phyloP scores from a whole-genome alignment of 163 green algal genomes.

The Scenedesmus sp. region DNA sequence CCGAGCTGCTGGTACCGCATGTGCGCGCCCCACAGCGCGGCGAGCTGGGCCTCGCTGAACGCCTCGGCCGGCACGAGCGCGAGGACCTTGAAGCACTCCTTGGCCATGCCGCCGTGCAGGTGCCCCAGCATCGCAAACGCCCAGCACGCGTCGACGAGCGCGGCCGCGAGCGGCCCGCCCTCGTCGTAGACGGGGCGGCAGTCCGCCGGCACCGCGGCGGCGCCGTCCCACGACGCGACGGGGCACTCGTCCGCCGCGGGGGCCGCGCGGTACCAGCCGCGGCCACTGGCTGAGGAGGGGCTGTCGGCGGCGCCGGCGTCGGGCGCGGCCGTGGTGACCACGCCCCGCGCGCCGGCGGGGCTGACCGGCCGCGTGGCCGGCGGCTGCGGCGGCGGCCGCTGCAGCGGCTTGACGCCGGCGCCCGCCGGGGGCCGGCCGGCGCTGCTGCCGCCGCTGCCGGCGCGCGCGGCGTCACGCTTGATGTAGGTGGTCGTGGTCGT shows the following conservation, averaged over 20 bases:
- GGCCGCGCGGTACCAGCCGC: constrained; percentile 5
- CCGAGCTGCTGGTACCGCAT: constrained; percentile 38
- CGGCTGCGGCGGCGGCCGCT: neutral
- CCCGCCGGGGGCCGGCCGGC: neutral
- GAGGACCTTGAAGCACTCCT: constrained; percentile 26
- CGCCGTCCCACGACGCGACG: neutral
- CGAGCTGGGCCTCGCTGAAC: constrained; percentile 28
- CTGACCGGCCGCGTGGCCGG: neutral
- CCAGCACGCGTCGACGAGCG: constrained; percentile 31
- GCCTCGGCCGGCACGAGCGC: constrained; percentile 15
- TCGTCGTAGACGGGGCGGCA: constrained; percentile 34
- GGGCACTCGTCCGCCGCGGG: neutral
- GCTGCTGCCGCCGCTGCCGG: neutral
- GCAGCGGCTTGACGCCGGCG: neutral
- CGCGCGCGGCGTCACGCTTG: neutral
- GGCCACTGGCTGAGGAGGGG: neutral
- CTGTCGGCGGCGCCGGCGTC: neutral
- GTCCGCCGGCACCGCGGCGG: neutral
- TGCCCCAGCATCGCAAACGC: constrained; percentile 29
- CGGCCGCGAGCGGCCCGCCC: constrained; percentile 10
- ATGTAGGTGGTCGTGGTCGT: constrained; percentile 25
- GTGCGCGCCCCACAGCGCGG: constrained; percentile 25
- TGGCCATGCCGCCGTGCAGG: constrained; percentile 21
- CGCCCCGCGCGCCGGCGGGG: no score
- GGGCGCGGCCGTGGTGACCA: no score